A percentile compares a stretch with the other conserved stretches of the same genome.
Evolutionary conservation across 1,139 yeast genomes (phyloP).

Genomic region (Blastobotrys illinoisensis): DNA sequence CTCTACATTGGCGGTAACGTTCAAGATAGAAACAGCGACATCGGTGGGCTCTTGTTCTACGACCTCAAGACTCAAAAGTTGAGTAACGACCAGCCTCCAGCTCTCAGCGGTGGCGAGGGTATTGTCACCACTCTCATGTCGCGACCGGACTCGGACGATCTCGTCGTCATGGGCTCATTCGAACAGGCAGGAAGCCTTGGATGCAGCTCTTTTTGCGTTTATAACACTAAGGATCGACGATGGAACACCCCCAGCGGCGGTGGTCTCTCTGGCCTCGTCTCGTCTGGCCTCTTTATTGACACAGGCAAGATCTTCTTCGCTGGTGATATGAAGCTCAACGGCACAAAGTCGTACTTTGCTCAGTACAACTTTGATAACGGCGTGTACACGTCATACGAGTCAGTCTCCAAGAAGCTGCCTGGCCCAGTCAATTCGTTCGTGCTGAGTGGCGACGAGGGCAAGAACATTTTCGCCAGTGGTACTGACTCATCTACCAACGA

Average conservation of each 20-base stretch:
- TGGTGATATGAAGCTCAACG: constrained; percentile 51
- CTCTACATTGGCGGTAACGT: constrained; percentile 52
- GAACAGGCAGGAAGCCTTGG: constrained; percentile 51
- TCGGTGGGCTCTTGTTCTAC: constrained; percentile 47
- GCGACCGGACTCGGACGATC: constrained; percentile 44
- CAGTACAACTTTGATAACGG: constrained; percentile 47
- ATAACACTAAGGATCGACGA: constrained; percentile 48
- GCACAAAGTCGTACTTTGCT: constrained; percentile 39
- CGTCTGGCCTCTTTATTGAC: constrained; percentile 49
- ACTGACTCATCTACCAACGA: constrained; percentile 34
- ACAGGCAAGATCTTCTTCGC: constrained; percentile 50
- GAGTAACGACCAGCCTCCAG: constrained; percentile 44
- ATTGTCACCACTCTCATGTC: constrained; percentile 50
- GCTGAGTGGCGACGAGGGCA: constrained; percentile 46
- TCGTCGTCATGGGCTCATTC: constrained; percentile 77
- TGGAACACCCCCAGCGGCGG: constrained; percentile 50
- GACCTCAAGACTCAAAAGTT: constrained; percentile 41
- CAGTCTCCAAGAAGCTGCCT: constrained; percentile 30
- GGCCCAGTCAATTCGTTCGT: constrained; percentile 45
- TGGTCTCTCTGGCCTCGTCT: constrained; percentile 49
- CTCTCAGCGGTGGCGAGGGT: constrained; percentile 32
- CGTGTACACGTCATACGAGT: constrained; percentile 22
- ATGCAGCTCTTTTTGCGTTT: constrained; percentile 65
- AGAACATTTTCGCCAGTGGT: constrained; percentile 55
- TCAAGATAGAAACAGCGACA: constrained; percentile 32